Evolutionary conservation across 345 rosid genomes (phyloP).

Genomic region (Microcos paniculata): DNA sequence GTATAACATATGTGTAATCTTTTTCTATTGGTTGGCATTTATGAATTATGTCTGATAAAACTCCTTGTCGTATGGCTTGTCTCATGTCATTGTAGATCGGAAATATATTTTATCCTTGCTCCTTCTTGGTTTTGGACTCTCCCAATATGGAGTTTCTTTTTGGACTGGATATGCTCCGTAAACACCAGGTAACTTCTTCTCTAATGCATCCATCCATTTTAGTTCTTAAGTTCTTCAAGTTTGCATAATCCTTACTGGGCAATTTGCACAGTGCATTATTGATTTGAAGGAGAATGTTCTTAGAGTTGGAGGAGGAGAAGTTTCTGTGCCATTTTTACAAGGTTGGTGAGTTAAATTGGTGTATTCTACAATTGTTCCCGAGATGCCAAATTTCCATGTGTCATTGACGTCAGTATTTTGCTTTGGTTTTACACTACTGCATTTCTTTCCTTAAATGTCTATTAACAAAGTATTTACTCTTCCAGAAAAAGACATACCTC

Average conservation of each 20-base stretch:
- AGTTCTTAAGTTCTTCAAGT: constrained; percentile 1
- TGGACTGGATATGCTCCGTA: constrained; percentile 99
- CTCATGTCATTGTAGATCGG: constrained; percentile 56
- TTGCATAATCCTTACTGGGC: not conserved
- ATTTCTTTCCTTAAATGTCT: constrained; percentile 11
- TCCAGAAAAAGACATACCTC: constrained; percentile 91
- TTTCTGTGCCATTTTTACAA: constrained; percentile 93
- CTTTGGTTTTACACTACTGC: not conserved
- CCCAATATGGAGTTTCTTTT: constrained; percentile 97
- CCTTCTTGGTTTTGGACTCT: constrained; percentile 89
- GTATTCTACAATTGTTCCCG: not conserved
- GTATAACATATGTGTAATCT: not conserved
- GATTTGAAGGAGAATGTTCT: constrained; percentile 87
- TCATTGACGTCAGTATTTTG: constrained; percentile 16
- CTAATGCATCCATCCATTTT: constrained; percentile 5
- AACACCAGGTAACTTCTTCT: constrained; percentile 78
- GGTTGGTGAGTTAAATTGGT: constrained; percentile 37
- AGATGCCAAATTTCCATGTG: not conserved
- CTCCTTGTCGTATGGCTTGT: constrained; percentile 2
- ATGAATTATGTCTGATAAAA: constrained; percentile 6
- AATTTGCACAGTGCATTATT: constrained; percentile 69
- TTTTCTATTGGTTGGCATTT: not conserved
- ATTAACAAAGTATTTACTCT: constrained; percentile 13
- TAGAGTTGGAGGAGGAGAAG: constrained; percentile 97
- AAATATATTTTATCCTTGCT: constrained; percentile 84